Evolutionary conservation across 257 asterid species (phyloP).

Genomic region (Fraxinus americana): DNA sequence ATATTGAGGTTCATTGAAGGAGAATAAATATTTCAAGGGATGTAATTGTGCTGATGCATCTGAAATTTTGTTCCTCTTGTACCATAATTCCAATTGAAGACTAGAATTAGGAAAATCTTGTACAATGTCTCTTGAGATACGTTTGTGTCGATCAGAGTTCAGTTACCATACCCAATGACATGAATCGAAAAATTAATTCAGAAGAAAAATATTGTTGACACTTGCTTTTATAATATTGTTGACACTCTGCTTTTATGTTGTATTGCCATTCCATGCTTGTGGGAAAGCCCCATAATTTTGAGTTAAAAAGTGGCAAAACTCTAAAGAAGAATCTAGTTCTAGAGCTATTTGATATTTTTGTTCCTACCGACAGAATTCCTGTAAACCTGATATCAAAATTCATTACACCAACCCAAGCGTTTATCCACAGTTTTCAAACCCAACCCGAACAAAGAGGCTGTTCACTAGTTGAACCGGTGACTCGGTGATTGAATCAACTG

Average conservation of each 20-base stretch:
- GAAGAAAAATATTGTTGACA: neutral
- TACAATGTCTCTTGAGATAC: neutral
- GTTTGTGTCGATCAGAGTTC: neutral
- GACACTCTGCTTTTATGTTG: neutral
- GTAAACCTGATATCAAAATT: neutral
- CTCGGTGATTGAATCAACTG: no score
- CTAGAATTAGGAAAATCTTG: constrained; percentile 11
- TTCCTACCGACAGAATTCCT: neutral
- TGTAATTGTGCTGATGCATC: neutral
- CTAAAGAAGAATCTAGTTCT: neutral
- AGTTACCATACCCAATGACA: neutral
- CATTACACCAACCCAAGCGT: neutral
- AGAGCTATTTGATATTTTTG: no score
- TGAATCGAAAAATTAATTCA: neutral
- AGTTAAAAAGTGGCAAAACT: neutral
- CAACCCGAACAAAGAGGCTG: neutral
- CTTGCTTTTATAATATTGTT: neutral
- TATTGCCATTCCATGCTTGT: neutral
- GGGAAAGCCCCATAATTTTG: neutral
- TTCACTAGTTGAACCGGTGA: neutral
- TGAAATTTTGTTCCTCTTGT: neutral
- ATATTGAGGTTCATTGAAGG: constrained; percentile 2
- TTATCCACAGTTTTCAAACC: neutral
- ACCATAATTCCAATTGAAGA: constrained; percentile 1
- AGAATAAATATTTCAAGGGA: neutral